phyloP scores from a whole-genome alignment of 805 yeast species.

The Candida ipomoeae region DNA sequence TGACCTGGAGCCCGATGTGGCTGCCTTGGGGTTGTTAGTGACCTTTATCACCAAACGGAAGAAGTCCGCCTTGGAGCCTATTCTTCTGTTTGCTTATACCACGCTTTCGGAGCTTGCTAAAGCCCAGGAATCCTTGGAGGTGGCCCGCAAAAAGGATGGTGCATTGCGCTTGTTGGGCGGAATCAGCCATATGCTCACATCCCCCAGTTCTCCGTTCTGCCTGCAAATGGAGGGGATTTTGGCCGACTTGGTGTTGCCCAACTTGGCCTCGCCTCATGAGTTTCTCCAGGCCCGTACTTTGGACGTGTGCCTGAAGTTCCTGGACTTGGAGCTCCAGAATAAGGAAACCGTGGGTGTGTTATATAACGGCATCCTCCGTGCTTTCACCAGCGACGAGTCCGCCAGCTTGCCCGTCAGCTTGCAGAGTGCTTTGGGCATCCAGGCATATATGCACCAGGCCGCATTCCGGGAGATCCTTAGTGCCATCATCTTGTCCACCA shows the following conservation, averaged over 20 bases:
- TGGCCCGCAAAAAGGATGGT: constrained; percentile 68
- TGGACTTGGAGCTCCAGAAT: constrained; percentile 50
- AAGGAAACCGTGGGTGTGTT: constrained; percentile 22
- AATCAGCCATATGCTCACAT: constrained; percentile 55
- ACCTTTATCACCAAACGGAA: constrained; percentile 69
- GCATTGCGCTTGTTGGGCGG: constrained; percentile 74
- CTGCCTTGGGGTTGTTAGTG: constrained; percentile 69
- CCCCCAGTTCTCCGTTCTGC: constrained; percentile 52
- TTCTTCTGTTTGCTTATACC: constrained; percentile 55
- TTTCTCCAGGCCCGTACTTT: constrained; percentile 75
- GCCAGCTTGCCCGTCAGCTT: constrained; percentile 67
- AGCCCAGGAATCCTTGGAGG: constrained; percentile 40
- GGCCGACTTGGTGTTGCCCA: constrained; percentile 62
- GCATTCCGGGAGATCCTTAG: constrained; percentile 68
- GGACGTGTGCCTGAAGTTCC: constrained; percentile 61
- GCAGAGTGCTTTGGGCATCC: constrained; percentile 82
- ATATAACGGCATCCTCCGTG: constrained; percentile 32
- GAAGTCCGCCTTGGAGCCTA: constrained; percentile 54
- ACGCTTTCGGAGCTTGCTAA: constrained; percentile 36
- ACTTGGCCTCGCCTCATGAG: constrained; percentile 54
- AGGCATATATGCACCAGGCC: constrained; percentile 63
- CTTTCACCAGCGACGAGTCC: constrained; percentile 23
- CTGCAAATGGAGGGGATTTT: constrained; percentile 69
- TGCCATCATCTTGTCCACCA: constrained; percentile 67
- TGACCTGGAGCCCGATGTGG: constrained; percentile 62